Evolutionary conservation across 805 yeast species (phyloP), one percentile per base, ranked within the genome.

Genomic region (Saturnispora quitensis): DNA sequence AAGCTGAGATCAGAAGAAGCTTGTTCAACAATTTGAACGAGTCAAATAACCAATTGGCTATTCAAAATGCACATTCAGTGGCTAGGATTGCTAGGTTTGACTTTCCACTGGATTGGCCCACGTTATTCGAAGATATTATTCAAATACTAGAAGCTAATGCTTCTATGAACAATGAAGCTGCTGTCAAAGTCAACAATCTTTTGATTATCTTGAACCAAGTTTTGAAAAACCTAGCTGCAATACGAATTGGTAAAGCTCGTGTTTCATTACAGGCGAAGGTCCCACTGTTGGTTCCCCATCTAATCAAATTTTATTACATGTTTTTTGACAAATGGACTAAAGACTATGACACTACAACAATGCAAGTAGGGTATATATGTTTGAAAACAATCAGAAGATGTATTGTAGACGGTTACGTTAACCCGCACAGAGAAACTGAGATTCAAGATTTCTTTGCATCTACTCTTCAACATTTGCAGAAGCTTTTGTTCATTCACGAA

Each of bases 51-150:
- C 93, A 83, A 62, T 72, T 91, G 53, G 70, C 84, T 31, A 76
- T 85, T 31, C 98, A 93, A 68, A 86, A 87, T 63, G 95, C 97
- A 0, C 85, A 86, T 56, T 83, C 95, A 0, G 72, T 86, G 6
- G 83, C 95, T 1, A 73, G 83, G 54, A 85, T 93, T 27, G 84
- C 86, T 25, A 70, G 97, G 48, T 72, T 80, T 52, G 99, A 93
- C 60, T 93, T 87, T 63, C 97, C 98, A 0, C 65, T 70, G 2
- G 89, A 84, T 45, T 93, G 97, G 97, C 89, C 95, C 0, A 66
- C 75, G 2, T 63, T 93, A 18, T 85, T 93, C 61, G 90, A 86
- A 52, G 82, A 82, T 13, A 55, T 84, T 1, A 73, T 78, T 44
- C 60, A 60, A 3, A 59, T 72, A 20, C 60, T 84, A 46, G 78